Evolutionary conservation across 257 asterid species (phyloP).

Genomic region (Verbena officinalis): DNA sequence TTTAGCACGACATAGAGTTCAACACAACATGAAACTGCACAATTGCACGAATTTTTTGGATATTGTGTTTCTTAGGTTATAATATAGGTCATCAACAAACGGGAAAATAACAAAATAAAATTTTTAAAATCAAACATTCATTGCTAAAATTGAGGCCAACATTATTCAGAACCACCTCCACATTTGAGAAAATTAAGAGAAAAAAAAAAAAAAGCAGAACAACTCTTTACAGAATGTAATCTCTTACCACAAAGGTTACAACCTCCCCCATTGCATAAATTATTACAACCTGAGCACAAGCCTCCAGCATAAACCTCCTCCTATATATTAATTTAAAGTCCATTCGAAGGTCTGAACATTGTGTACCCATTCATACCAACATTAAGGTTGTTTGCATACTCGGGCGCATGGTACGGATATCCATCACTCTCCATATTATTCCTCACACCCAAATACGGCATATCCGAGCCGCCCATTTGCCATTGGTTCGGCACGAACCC

Average conservation of each 20-base stretch:
- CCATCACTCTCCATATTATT: slow-evolving; percentile 54
- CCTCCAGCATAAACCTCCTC: slow-evolving; percentile 16
- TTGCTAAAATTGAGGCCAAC: slow-evolving; percentile 29
- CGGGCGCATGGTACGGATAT: slow-evolving; percentile 53
- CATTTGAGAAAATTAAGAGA: slow-evolving; percentile 18
- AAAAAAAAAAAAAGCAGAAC: slow-evolving; percentile 15
- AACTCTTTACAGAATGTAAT: slow-evolving; percentile 37
- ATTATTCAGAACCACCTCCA: slow-evolving; percentile 27
- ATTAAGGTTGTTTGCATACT: slow-evolving; percentile 48
- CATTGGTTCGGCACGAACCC: slow-evolving; percentile 62
- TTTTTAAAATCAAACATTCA: background rate
- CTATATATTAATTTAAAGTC: slow-evolving; percentile 46
- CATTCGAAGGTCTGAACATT: slow-evolving; percentile 72
- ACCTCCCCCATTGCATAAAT: slow-evolving; percentile 30
- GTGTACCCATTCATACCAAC: slow-evolving; percentile 63
- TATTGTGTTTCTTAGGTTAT: too few relatives aligned
- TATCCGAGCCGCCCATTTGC: slow-evolving; percentile 69
- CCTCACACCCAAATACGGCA: slow-evolving; percentile 40
- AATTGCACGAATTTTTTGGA: too few relatives aligned
- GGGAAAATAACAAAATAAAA: background rate
- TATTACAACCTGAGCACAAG: slow-evolving; percentile 29
- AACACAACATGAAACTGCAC: too few relatives aligned
- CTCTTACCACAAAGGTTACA: slow-evolving; percentile 29
- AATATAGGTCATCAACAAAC: too few relatives aligned
- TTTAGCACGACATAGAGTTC: too few relatives aligned